These are phyloP conservation scores for Salix arbutifolia DNA, from an alignment of 345 rosid species.

Conservation along the genomic window DNA sequence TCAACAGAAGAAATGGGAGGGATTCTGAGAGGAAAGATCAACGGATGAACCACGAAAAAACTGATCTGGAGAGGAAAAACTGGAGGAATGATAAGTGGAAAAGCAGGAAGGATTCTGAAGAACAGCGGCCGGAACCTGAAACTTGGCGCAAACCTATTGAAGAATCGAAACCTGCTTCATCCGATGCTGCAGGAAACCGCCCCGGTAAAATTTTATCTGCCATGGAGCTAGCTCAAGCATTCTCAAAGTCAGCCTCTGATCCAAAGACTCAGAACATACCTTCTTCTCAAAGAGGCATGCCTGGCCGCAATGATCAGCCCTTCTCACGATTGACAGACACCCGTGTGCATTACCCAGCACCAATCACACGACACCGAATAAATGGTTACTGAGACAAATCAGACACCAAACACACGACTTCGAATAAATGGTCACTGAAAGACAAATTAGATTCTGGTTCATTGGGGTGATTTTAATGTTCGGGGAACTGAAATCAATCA, in stretches of 20 bases:
- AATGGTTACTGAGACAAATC: constrained; percentile 3
- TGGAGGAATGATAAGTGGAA: constrained; percentile 13
- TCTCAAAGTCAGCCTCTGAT: constrained; percentile 23
- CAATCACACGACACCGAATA: constrained; percentile 7
- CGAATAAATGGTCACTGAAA: no score
- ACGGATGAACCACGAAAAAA: neutral
- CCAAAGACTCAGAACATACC: neutral
- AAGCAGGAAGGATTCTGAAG: constrained; percentile 8
- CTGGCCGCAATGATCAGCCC: constrained; percentile 13
- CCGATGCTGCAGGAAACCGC: neutral
- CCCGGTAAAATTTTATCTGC: constrained; percentile 24
- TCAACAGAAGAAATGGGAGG: constrained; percentile 8
- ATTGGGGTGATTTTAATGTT: no score
- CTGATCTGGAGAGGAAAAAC: constrained; percentile 13
- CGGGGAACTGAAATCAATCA: no score
- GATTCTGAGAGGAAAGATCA: constrained; percentile 14
- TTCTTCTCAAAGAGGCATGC: constrained; percentile 5
- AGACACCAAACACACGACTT: no score
- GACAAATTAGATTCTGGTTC: no score
- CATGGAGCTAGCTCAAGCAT: constrained; percentile 22
- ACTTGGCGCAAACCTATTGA: constrained; percentile 22
- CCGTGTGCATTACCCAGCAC: neutral
- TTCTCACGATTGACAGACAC: constrained; percentile 22
- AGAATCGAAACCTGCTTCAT: constrained; percentile 8
- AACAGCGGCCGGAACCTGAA: constrained; percentile 11